Evolutionary conservation across 2,329 filamentous ascomycete genomes (phyloP), one percentile per base, ranked within the genome.

Genomic region (Fusarium dimerum): DNA sequence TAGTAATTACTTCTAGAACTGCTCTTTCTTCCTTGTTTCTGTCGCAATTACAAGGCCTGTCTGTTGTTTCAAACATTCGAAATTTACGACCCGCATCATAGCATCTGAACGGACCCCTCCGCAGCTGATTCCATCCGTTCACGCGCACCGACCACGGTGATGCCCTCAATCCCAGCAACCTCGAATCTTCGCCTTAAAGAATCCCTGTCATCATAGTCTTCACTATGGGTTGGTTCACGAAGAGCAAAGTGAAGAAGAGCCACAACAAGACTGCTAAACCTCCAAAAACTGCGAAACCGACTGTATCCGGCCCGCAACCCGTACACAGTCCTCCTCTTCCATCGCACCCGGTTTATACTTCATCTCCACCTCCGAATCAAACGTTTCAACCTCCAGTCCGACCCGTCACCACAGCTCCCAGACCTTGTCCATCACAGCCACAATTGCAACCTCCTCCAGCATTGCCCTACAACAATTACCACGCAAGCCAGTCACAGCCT

Each of bases 141-240:
- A n/a, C n/a, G 32, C 32, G 10, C 32, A 36, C 32, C 13, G 10
- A 36, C 13, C 13, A 36, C 29, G 42, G 49, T 29, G 10, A 51
- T 51, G 44, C 30, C 40, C 40, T 42, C 38, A 38, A 18, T 41
- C 47, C 36, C 13, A 46, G 34, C 36, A 32, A 16, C 16, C 29
- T 42, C 39, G 12, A 10, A 20, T 43, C 40, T 15, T 13, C 17
- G 16, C 15, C 29, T 38, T 17, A 20, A 12, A 6, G 20, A 30
- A 18, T 43, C 20, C 26, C 11, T 34, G 15, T 13, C 9, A 9
- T 39, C 11, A n/a, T 46, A 18, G 18, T 44, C 40, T 17, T 56
- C 50, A 56, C 45, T 29, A 69, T 69, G 67, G 66, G 67, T 34
- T 66, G 64, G 61, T 68, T 69, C 55, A 58, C 58, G 36, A 54